These are phyloP conservation scores for Pleurotus cornucopiae DNA, from an alignment of 768 basidiomycete species.

Conservation along the genomic window DNA sequence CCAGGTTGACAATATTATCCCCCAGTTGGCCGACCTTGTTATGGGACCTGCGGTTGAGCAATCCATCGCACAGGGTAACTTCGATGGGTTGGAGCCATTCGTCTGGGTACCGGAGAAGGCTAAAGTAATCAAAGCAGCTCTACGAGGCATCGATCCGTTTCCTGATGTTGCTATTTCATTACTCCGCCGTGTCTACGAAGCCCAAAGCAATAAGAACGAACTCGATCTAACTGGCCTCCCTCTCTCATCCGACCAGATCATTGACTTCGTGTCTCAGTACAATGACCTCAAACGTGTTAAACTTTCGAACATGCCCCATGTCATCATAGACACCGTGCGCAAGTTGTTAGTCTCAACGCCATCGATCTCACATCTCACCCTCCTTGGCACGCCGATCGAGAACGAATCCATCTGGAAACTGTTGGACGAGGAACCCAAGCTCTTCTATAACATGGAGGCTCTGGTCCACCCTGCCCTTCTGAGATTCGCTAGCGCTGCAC, in stretches of 20 bases:
- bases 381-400: conserved; percentile 21
- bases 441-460: conserved; percentile 22
- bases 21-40: conserved; percentile 22
- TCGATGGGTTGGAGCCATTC: conserved; percentile 19
- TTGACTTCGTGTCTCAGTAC: conserved; percentile 9
- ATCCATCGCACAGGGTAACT: conserved; percentile 19
- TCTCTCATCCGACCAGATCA: conserved; percentile 21
- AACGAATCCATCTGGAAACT: conserved; percentile 17
- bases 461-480: conserved; percentile 25
- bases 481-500: background rate
- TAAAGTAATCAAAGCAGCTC: conserved; percentile 11
- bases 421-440: conserved; percentile 16
- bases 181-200: conserved; percentile 14
- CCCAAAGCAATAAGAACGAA: background rate
- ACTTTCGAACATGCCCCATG: conserved; percentile 21
- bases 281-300: conserved; percentile 17
- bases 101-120: conserved; percentile 26
- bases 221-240: conserved; percentile 21
- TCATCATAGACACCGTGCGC: conserved; percentile 19
- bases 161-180: conserved; percentile 23
- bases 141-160: conserved; percentile 18
- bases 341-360: conserved; percentile 16
- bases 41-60: conserved; percentile 22
- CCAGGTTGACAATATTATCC: conserved; percentile 9
- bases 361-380: conserved; percentile 18